These are phyloP conservation scores for Penicillium robsamsonii DNA, from an alignment of 495 filamentous ascomycete species.

Conservation along the genomic window DNA sequence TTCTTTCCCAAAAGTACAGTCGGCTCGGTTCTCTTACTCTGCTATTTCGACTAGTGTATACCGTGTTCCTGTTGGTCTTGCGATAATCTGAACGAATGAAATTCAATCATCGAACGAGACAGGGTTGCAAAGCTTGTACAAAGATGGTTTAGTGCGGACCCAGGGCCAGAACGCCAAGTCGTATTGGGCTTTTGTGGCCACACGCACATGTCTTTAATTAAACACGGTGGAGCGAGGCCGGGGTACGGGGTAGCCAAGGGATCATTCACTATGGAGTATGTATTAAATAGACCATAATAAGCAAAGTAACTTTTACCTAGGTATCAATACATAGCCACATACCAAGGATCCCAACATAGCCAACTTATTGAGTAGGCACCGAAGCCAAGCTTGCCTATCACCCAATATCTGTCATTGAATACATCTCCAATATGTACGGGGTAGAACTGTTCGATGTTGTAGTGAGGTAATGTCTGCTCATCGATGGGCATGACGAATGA, in stretches of 20 bases:
- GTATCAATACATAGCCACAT: no score
- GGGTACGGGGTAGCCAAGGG: not conserved
- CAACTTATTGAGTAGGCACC: no score
- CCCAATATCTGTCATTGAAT: no score
- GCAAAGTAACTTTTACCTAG: no score
- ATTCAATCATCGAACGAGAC: not conserved
- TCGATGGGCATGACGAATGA: no score
- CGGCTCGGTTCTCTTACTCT: slow-evolving; percentile 5
- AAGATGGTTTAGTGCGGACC: not conserved
- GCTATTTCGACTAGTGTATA: not conserved
- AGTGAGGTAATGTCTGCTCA: no score
- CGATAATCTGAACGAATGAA: slow-evolving; percentile 1
- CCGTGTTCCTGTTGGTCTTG: not conserved
- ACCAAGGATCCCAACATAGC: no score
- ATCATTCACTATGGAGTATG: not conserved
- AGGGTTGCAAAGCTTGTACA: not conserved
- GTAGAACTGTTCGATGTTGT: no score
- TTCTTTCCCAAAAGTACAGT: slow-evolving; percentile 3
- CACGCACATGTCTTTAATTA: slow-evolving; percentile 5
- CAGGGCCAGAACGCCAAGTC: not conserved
- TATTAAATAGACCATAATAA: no score
- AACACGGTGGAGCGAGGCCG: not conserved
- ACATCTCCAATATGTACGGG: no score
- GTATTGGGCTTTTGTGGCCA: not conserved
- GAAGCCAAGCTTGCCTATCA: no score